Evolutionary conservation across 1,284 basidiomycete species (phyloP).

Genomic region (Sanghuangporus sanghuang): DNA sequence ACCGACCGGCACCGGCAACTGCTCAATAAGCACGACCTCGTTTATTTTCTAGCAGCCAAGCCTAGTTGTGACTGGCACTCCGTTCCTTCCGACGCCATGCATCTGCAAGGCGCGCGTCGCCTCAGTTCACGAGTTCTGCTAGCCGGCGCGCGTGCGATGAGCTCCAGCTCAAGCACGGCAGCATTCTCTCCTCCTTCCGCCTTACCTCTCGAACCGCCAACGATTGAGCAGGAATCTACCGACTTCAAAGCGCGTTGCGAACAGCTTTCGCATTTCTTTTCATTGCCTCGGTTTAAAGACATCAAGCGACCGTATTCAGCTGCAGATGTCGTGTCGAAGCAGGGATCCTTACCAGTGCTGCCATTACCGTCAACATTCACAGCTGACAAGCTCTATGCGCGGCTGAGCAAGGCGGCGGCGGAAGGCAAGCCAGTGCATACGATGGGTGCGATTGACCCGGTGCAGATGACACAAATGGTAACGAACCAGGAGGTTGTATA

Average conservation of each 20-base stretch:
- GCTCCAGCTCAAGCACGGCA: constrained; percentile 14
- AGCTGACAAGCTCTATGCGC: constrained; percentile 76
- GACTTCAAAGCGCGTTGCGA: constrained; percentile 60
- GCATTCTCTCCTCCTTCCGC: constrained; percentile 17
- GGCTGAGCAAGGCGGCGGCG: constrained; percentile 61
- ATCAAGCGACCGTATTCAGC: constrained; percentile 79
- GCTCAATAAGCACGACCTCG: neutral
- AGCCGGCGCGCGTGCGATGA: constrained; percentile 10
- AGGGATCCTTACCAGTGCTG: constrained; percentile 78
- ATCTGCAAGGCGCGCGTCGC: constrained; percentile 9
- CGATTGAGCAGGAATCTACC: constrained; percentile 57
- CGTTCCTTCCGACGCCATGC: constrained; percentile 3
- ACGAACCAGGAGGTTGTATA: constrained; percentile 92
- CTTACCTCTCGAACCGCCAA: constrained; percentile 61
- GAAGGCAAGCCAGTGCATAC: constrained; percentile 73
- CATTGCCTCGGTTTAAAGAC: constrained; percentile 65
- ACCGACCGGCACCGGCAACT: neutral
- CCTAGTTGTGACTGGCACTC: neutral
- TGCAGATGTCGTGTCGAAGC: constrained; percentile 78
- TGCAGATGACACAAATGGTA: constrained; percentile 98
- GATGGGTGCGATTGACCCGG: constrained; percentile 86
- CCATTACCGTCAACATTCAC: constrained; percentile 75
- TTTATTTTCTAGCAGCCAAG: neutral
- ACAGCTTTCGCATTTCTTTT: constrained; percentile 70
- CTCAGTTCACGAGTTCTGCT: constrained; percentile 1